Conservation (phyloP, 768 basidiomycete genomes). For the Boletus patriciae region DNA sequence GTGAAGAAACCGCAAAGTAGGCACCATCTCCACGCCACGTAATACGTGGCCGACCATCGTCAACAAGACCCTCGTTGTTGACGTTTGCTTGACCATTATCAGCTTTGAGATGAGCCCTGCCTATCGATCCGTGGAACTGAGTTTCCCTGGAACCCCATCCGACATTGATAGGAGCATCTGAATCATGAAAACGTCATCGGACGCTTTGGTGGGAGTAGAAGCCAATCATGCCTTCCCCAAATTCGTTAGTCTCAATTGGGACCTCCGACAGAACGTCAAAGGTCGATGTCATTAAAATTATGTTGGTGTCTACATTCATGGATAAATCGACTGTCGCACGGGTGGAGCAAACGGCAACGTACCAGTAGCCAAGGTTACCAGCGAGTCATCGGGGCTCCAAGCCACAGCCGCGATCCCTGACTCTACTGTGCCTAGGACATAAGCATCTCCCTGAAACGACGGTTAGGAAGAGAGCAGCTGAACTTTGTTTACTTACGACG, state of each 20-base stretch:
- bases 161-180: conserved; percentile 90
- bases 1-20: conserved; percentile 81
- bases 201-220: not conserved
- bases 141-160: conserved; percentile 98
- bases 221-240: conserved; percentile 71
- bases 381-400: conserved; percentile 92
- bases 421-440: conserved; percentile 87
- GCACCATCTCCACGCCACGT: conserved; percentile 94
- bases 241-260: conserved; percentile 67
- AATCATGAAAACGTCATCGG: conserved; percentile 13
- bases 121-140: conserved; percentile 95
- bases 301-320: conserved; percentile 62
- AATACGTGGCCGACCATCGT: conserved; percentile 70
- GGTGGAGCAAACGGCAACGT: conserved; percentile 6
- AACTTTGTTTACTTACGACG: conserved; percentile 37
- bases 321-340: not conserved
- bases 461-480: conserved; percentile 5
- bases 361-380: conserved; percentile 84
- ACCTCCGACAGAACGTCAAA: conserved; percentile 88
- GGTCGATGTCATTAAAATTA: conserved; percentile 84
- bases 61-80: conserved; percentile 62
- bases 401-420: conserved; percentile 76
- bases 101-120: conserved; percentile 62
- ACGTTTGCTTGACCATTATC: conserved; percentile 46
- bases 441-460: conserved; percentile 37